These are phyloP conservation scores for Solanum peruvianum DNA, from an alignment of 257 asterid genomes.

Conservation along the genomic window DNA sequence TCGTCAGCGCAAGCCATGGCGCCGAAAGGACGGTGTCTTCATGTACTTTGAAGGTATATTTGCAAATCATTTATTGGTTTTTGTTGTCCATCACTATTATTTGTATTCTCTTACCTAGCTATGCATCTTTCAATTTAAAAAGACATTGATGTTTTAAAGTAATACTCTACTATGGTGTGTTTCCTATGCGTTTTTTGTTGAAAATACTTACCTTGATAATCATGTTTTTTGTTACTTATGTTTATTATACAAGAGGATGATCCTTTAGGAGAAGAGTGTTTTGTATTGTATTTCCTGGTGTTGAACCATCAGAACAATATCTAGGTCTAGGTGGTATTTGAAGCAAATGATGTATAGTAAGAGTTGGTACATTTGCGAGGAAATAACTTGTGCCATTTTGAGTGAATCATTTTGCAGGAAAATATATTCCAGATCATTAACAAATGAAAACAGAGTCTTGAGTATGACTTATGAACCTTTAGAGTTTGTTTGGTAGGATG, in stretches of 20 bases:
- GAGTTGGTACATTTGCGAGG: not conserved
- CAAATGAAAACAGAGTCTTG: not conserved
- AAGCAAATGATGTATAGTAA: not conserved
- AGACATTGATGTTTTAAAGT: not conserved
- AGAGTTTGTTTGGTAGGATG: not conserved
- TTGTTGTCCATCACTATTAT: not conserved
- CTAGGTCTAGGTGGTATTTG: not conserved
- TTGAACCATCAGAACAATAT: not conserved
- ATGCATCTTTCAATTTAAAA: not conserved
- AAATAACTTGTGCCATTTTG: not conserved
- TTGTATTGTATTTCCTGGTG: not conserved
- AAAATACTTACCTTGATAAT: not conserved
- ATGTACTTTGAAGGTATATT: constrained; percentile 57
- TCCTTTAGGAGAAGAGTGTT: not conserved
- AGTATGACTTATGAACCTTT: not conserved
- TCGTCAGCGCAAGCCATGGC: constrained; percentile 74
- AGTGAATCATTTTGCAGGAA: not conserved
- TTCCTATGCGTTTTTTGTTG: not conserved
- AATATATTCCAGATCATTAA: not conserved
- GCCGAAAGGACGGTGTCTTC: constrained; percentile 74
- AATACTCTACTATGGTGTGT: not conserved
- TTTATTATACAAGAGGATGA: not conserved
- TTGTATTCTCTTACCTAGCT: not conserved
- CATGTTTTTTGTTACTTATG: not conserved
- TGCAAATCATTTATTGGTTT: not conserved